Base-by-base conservation (phyloP, 768 basidiomycete species). In the Suillus alpinus region DNA sequence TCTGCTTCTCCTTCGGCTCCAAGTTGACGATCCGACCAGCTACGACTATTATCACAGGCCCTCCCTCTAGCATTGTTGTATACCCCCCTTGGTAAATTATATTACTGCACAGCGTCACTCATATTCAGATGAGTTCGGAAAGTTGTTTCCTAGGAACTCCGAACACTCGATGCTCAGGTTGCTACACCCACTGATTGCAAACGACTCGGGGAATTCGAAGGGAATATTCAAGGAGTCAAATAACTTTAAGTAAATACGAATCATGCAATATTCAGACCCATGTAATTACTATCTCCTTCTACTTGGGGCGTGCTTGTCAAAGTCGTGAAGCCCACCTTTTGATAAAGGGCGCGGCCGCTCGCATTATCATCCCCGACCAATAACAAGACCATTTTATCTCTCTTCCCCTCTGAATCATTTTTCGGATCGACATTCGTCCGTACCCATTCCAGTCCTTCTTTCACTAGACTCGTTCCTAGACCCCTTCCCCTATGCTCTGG, bases 401-500 rank as follows among this genome's bases (percentile, higher is more conserved):
- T 53, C 1, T 40, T 50, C 26, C 36, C 47, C 16, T 37, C 37
- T 14, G 55, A 31, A 9, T 49, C 34, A 3, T 36, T 41, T 32
- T 63, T 63, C 36, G 49, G 23, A 10, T 68, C 65, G 58, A 59
- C 55, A 37, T 69, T 37, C 9, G 58, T 64, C 51, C 65, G 62
- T 26, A 37, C 71, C 71, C 73, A 74, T 29, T 67, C 63, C 50
- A 74, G 43, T 32, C 64, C 68, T 10, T 59, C 64, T 18, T 47
- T 53, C 12, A 66, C 59, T n/a, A 74, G 20, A 16, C 34, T n/a
- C 2, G 31, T 9, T 6, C 62, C 71, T 16, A 73, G 16, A 14
- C 66, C 65, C 44, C 59, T 70, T n/a, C 65, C 64, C 16, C 71
- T 63, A 34, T 73, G 71, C 1, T 64, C 64, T n/a, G 65, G 73